A percentile compares a stretch with the other conserved stretches of the same genome.
Conservation (phyloP, 768 basidiomycete genomes). For the Leccinum obscurum region DNA sequence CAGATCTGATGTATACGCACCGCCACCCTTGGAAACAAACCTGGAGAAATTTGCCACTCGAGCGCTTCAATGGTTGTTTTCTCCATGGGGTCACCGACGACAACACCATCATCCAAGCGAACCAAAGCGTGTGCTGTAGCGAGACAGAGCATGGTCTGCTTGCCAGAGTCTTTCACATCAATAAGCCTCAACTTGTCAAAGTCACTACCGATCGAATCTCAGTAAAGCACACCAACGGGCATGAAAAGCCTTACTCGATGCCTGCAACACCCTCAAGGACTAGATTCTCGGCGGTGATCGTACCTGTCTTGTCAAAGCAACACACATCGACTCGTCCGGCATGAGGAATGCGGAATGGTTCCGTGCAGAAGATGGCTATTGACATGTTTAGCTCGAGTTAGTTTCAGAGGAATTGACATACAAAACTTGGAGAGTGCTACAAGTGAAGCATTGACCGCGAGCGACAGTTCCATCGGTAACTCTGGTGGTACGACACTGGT, state of each 20-base stretch:
- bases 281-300: slow-evolving; percentile 94
- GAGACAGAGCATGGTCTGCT: slow-evolving; percentile 82
- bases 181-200: slow-evolving; percentile 65
- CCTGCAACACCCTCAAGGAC: slow-evolving; percentile 94
- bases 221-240: neutral
- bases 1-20: neutral
- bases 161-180: slow-evolving; percentile 71
- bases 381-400: slow-evolving; percentile 2
- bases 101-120: slow-evolving; percentile 86
- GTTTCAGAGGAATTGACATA: slow-evolving; percentile 37
- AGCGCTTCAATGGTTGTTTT: slow-evolving; percentile 92
- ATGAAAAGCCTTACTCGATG: slow-evolving; percentile 64
- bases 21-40: slow-evolving; percentile 33
- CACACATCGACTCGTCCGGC: slow-evolving; percentile 97
- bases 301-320: slow-evolving; percentile 99
- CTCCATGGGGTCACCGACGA: slow-evolving; percentile 99
- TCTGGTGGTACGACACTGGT: slow-evolving; percentile 98
- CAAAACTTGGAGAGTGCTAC: slow-evolving; percentile 93
- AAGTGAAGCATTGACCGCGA: slow-evolving; percentile 94
- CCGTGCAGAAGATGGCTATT: slow-evolving; percentile 96
- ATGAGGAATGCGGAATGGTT: slow-evolving; percentile 96
- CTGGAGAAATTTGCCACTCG: slow-evolving; percentile 80
- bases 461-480: slow-evolving; percentile 93
- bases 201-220: slow-evolving; percentile 40
- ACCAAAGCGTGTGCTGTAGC: slow-evolving; percentile 96